These are phyloP conservation scores for Apodospora peruviana DNA, from an alignment of 495 filamentous ascomycete species.

Conservation along the genomic window DNA sequence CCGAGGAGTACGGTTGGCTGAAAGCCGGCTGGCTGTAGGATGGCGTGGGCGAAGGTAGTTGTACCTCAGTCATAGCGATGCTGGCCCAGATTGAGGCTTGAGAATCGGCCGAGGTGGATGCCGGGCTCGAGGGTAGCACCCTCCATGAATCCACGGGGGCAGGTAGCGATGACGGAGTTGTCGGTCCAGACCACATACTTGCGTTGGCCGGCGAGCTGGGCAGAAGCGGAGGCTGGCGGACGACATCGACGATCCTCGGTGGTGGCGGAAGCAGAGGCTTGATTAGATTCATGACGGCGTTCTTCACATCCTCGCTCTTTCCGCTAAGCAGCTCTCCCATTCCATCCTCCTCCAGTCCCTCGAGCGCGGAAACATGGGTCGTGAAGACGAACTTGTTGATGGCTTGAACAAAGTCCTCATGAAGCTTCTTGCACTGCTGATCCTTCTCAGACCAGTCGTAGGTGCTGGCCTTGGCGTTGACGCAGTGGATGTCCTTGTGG, in stretches of 20 bases:
- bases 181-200: slow-evolving; percentile 72
- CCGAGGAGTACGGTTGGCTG: slow-evolving; percentile 72
- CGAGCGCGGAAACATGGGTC: slow-evolving; percentile 81
- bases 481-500: slow-evolving; percentile 94
- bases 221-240: slow-evolving; percentile 77
- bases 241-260: slow-evolving; percentile 84
- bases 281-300: slow-evolving; percentile 76
- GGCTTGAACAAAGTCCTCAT: slow-evolving; percentile 95
- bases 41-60: slow-evolving; percentile 66
- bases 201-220: slow-evolving; percentile 76
- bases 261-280: slow-evolving; percentile 88
- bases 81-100: slow-evolving; percentile 74
- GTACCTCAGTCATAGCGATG: slow-evolving; percentile 64
- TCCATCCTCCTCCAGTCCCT: slow-evolving; percentile 95
- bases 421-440: slow-evolving; percentile 89
- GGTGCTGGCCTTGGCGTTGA: slow-evolving; percentile 81
- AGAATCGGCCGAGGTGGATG: slow-evolving; percentile 64
- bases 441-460: slow-evolving; percentile 99
- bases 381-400: slow-evolving; percentile 97
- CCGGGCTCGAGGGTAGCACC: slow-evolving; percentile 82
- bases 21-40: slow-evolving; percentile 80
- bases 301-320: slow-evolving; percentile 90
- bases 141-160: slow-evolving; percentile 88
- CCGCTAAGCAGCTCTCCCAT: slow-evolving; percentile 89
- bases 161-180: slow-evolving; percentile 45